Evolutionary conservation across 2,329 filamentous ascomycete species (phyloP).

Genomic region (Colletotrichum spinosum): DNA sequence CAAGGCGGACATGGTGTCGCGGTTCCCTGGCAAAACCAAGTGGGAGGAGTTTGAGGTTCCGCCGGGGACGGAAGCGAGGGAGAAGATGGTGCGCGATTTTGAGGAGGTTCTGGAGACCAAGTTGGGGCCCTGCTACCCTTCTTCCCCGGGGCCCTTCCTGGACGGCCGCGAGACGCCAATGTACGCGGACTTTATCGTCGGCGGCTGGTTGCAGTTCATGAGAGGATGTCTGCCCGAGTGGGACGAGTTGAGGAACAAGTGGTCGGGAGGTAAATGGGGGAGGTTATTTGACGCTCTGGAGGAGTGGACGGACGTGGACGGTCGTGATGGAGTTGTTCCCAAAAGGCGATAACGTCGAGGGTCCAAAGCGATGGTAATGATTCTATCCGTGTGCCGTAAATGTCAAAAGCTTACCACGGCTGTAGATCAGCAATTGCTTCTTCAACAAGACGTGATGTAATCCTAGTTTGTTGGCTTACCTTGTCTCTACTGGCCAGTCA

Average conservation of each 20-base stretch:
- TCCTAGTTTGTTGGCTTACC: neutral
- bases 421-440: neutral
- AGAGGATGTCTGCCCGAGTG: slow-evolving; percentile 5
- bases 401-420: neutral
- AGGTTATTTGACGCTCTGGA: slow-evolving; percentile 5
- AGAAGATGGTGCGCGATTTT: neutral
- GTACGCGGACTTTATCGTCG: slow-evolving; percentile 5
- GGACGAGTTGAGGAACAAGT: slow-evolving; percentile 5
- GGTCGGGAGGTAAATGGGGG: slow-evolving; percentile 1
- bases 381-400: too few relatives aligned
- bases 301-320: slow-evolving; percentile 2
- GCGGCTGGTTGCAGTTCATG: slow-evolving; percentile 7
- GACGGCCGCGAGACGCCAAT: slow-evolving; percentile 3
- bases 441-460: neutral
- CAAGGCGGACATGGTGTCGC: neutral
- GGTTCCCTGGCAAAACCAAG: neutral
- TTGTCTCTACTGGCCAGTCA: neutral
- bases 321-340: neutral
- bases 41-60: slow-evolving; percentile 5
- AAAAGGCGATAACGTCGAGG: neutral
- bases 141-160: neutral
- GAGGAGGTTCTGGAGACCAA: neutral
- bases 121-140: neutral
- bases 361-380: neutral
- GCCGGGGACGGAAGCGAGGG: neutral